Conservation (phyloP, 2,329 filamentous ascomycete species). For the Cercospora beticola region DNA sequence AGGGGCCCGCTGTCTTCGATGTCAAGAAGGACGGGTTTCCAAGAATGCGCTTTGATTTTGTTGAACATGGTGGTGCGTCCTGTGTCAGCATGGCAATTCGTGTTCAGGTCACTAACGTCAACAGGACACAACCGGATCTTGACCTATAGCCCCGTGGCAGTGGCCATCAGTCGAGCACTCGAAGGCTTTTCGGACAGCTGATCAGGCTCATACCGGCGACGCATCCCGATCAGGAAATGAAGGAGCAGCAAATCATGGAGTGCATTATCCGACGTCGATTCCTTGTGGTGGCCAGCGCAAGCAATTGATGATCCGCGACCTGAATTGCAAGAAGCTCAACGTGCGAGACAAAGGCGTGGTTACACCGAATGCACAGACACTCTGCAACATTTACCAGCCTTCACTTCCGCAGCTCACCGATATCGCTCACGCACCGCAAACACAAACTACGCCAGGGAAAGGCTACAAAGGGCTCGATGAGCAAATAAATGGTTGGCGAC, state of each 20-base stretch:
- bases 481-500: neutral
- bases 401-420: neutral
- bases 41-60: conserved; percentile 44
- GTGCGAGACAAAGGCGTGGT: neutral
- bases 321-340: neutral
- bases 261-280: neutral
- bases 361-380: neutral
- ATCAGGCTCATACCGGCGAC: neutral
- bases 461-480: neutral
- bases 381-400: neutral
- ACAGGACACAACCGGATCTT: conserved; percentile 70
- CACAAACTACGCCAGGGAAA: neutral
- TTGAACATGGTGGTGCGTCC: conserved; percentile 45
- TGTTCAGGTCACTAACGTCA: neutral
- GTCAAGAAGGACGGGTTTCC: conserved; percentile 30
- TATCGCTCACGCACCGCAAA: neutral
- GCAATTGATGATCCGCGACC: neutral
- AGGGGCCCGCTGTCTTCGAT: conserved; percentile 31
- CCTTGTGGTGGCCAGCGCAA: neutral
- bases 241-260: neutral
- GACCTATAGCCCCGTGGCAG: conserved; percentile 61
- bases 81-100: neutral
- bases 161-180: conserved; percentile 67
- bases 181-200: conserved; percentile 37
- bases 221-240: neutral